These are phyloP conservation scores for Diaporthe ilicicola DNA, from an alignment of 2,329 filamentous ascomycete genomes.

Conservation along the genomic window DNA sequence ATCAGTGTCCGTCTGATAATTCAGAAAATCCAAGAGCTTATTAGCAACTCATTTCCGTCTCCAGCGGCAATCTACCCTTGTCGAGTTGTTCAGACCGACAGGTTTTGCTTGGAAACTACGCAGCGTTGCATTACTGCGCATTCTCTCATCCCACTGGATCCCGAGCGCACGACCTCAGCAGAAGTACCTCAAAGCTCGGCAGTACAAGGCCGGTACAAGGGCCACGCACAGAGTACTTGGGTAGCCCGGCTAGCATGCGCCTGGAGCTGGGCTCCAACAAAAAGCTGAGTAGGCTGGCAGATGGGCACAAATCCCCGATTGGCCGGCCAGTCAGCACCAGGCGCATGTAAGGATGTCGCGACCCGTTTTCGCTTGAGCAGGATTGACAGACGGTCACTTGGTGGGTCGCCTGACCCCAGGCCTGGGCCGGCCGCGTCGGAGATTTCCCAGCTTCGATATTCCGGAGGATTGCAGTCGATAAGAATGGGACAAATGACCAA, in stretches of 20 bases:
- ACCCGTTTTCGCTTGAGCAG: constrained; percentile 28
- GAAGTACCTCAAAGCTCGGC: constrained; percentile 26
- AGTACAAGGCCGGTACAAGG: constrained; percentile 18
- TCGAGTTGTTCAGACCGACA: constrained; percentile 20
- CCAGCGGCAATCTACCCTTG: constrained; percentile 24
- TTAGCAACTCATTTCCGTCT: constrained; percentile 16
- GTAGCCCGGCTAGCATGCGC: constrained; percentile 1
- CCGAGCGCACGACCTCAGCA: constrained; percentile 5
- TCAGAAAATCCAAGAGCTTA: background rate
- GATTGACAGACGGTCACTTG: constrained; percentile 19
- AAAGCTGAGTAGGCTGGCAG: constrained; percentile 6
- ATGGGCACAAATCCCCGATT: constrained; percentile 30
- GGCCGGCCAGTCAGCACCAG: constrained; percentile 1
- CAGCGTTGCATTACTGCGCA: constrained; percentile 6
- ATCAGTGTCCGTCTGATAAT: constrained; percentile 12
- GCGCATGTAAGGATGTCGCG: constrained; percentile 22
- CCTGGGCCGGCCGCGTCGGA: constrained; percentile 28
- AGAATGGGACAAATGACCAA: constrained; percentile 9
- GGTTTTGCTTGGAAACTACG: constrained; percentile 17
- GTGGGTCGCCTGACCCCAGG: constrained; percentile 10
- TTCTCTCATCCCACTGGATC: background rate
- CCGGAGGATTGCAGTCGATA: constrained; percentile 22
- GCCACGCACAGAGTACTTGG: constrained; percentile 5
- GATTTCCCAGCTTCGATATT: constrained; percentile 19
- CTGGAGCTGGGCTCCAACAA: constrained; percentile 5